Evolutionary conservation across 208 protist species (phyloP), one percentile per base, ranked within the genome.

Genomic region (Phytomonas sp.): DNA sequence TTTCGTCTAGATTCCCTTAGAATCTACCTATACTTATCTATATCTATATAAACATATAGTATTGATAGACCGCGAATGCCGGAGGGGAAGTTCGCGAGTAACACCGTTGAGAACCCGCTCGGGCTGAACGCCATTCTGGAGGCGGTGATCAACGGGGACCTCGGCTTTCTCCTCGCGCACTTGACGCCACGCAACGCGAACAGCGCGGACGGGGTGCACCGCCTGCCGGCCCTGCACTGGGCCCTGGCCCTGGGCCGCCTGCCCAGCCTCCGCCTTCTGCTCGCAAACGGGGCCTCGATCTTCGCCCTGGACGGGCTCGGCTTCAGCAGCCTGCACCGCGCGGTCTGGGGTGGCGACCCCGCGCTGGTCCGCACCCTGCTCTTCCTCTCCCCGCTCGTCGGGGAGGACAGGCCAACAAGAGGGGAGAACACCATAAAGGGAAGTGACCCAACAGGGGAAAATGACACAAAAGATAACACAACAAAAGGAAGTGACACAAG

Each of bases 161-260:
- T 90, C 40, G 67, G 62, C 40, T 16, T 74, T 60, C 70, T 87
- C 31, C 74, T 82, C 49, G 69, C 76, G 26, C 32, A 37, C 23
- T 74, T 94, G 14, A 91, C 82, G 0, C 71, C 77, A 32, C 64
- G 81, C 61, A 94, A 94, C 66, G 83, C 92, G 23, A 94, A 94
- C 76, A 88, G 82, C 74, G 77, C 78, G 12, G 86, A 92, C 64
- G 77, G 75, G 12, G 74, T 82, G 60, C 79, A 89, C 64, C 76
- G 82, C 32, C 77, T 91, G 7, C 85, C 87, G 60, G 78, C 92
- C 42, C 72, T 94, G 67, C 83, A 87, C 74, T 89, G 77, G 83
- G 84, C 89, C 37, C 79, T 92, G 31, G 60, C 75, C 29, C 71
- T 88, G 49, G 71, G 79, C 29, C 76, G 80, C 0, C 77, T 89